These are phyloP conservation scores for Ophiostoma himal-ulmi DNA, from an alignment of 2,329 filamentous ascomycete species.

Conservation along the genomic window DNA sequence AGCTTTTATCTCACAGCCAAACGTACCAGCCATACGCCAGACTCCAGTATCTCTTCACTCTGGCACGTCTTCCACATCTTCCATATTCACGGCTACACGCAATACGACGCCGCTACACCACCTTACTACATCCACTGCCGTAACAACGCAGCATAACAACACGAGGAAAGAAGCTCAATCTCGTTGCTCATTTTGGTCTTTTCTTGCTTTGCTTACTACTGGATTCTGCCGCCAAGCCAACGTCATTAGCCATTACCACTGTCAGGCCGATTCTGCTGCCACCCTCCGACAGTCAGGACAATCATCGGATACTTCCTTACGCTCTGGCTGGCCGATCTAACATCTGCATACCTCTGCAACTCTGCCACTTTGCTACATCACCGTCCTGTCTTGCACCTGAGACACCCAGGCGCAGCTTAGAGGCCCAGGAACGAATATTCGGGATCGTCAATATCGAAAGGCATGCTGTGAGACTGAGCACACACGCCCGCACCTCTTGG, in stretches of 20 bases:
- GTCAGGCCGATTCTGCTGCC: background rate
- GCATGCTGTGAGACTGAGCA: constrained; percentile 25
- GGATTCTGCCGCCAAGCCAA: constrained; percentile 3
- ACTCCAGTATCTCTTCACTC: too few relatives aligned
- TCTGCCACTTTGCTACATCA: background rate
- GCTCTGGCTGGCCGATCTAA: background rate
- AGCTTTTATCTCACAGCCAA: constrained; percentile 10
- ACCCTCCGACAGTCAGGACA: background rate
- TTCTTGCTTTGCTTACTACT: background rate
- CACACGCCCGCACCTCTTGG: constrained; percentile 14
- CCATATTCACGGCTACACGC: constrained; percentile 8
- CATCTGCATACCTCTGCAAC: background rate
- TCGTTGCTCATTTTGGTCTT: background rate
- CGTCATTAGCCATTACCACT: background rate
- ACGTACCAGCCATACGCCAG: background rate
- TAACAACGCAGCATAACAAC: background rate
- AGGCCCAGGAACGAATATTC: constrained; percentile 16
- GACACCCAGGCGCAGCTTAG: constrained; percentile 2
- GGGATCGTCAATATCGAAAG: constrained; percentile 21
- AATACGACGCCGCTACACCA: constrained; percentile 11
- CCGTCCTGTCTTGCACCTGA: background rate
- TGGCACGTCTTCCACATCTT: background rate
- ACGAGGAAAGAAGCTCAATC: background rate
- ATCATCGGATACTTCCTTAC: background rate
- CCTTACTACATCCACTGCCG: constrained; percentile 4